Base-by-base conservation (phyloP, 345 rosid species). In the Raphanus raphanistrum region DNA sequence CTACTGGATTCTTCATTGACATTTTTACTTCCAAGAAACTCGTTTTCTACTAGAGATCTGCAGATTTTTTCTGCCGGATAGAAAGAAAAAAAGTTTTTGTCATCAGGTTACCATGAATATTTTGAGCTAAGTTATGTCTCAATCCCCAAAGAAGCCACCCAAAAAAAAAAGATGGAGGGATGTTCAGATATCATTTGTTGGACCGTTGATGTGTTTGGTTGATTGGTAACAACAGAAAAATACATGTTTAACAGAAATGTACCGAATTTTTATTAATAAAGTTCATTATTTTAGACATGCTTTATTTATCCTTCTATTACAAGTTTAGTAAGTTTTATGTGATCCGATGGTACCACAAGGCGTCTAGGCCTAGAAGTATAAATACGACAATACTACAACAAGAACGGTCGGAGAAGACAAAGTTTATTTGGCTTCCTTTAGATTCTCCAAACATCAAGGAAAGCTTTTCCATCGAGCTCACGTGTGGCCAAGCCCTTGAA, bases 391-490 rank as follows among this genome's bases (percentile, higher is more conserved):
- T 21, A 21, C 21, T 21, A 21, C 21, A 21, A 21, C 21, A 1
- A 21, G 21, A 21, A 21, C 21, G 21, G 21, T 21, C 21, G 21
- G 21, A 21, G 28, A 33, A 63, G 48, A 29, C 27, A 17, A 2
- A 31, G 41, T 15, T 33, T 32, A 12, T 33, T 33, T 33, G 48
- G 33, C 16, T 2, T 10, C 68, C 50, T 16, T 50, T 55, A 32
- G 52, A 82, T 65, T 68, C 82, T 82, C 80, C 72, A 62, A 59
- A 32, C 27, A 52, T 82, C 84, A 7, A 84, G 45, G 13, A 58
- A 58, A 58, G 62, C 31, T 58, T 58, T 58, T 1, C 82, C 80
- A 17, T 61, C 54, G 5, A 82, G 84, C 8, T 32, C 28, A 8
- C 75, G 74, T 0, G 84, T 45, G 65, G 38, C 61, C 8, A 60